Conservation (phyloP, 2,329 filamentous ascomycete species). For the Blastomyces parvus region DNA sequence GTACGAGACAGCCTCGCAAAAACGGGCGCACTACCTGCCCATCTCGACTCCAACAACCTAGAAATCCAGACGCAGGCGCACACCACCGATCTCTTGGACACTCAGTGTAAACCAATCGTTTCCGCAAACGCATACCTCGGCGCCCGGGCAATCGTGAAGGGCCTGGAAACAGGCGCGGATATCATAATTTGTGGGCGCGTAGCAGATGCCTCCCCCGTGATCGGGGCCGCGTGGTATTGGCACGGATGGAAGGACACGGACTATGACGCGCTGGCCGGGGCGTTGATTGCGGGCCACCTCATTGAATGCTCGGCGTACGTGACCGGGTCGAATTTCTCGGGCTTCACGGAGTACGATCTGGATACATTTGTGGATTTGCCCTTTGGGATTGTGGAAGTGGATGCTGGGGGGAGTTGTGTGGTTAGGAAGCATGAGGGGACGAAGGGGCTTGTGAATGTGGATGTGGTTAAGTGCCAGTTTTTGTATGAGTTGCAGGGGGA, state of each 20-base stretch:
- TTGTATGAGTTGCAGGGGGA: slow-evolving; percentile 43
- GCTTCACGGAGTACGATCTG: slow-evolving; percentile 36
- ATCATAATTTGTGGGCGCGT: slow-evolving; percentile 44
- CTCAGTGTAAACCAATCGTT: slow-evolving; percentile 30
- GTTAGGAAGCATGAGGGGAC: slow-evolving; percentile 42
- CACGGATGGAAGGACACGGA: slow-evolving; percentile 43
- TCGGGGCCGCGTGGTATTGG: slow-evolving; percentile 50
- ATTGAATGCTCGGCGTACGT: slow-evolving; percentile 25
- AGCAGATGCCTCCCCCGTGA: slow-evolving; percentile 44
- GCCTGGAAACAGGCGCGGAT: slow-evolving; percentile 36
- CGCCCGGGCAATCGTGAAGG: slow-evolving; percentile 40
- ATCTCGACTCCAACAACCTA: slow-evolving; percentile 36
- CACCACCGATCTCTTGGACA: slow-evolving; percentile 32
- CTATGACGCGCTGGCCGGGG: slow-evolving; percentile 43
- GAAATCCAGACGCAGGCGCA: slow-evolving; percentile 28
- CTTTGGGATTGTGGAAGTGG: slow-evolving; percentile 44
- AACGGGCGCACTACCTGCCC: slow-evolving; percentile 26
- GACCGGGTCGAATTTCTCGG: slow-evolving; percentile 37
- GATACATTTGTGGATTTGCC: slow-evolving; percentile 37
- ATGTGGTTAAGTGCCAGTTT: slow-evolving; percentile 40
- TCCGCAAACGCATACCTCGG: slow-evolving; percentile 48
- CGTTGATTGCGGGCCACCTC: slow-evolving; percentile 24
- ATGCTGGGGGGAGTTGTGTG: slow-evolving; percentile 36
- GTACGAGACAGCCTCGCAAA: slow-evolving; percentile 28
- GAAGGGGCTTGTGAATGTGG: slow-evolving; percentile 34